These are phyloP conservation scores for Aspergillus costaricaensis DNA, from an alignment of 2,329 filamentous ascomycete genomes.

Conservation along the genomic window DNA sequence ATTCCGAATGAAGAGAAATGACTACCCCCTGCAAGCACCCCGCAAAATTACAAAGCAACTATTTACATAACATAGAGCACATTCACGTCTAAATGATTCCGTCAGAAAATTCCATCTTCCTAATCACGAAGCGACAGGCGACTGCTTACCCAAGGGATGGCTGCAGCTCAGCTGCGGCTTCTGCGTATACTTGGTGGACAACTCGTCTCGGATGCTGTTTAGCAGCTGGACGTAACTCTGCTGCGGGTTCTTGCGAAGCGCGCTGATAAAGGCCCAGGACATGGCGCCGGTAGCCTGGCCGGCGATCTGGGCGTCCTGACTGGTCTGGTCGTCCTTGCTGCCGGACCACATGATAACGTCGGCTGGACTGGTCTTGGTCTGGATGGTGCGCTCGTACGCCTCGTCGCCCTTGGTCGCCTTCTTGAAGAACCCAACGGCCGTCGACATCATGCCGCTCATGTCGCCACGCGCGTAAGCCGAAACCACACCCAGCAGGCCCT, in stretches of 20 bases:
- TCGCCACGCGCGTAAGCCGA: conserved; percentile 82
- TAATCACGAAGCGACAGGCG: conserved; percentile 3
- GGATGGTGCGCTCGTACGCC: conserved; percentile 74
- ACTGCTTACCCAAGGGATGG: conserved; percentile 81
- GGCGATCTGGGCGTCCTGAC: conserved; percentile 84
- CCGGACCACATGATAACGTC: conserved; percentile 99
- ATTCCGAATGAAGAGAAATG: neutral
- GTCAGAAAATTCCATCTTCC: conserved; percentile 19
- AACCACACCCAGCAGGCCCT: conserved; percentile 67
- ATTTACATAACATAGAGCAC: conserved; percentile 67
- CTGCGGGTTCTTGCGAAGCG: conserved; percentile 87
- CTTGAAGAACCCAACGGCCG: conserved; percentile 83
- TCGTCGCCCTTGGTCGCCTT: conserved; percentile 78
- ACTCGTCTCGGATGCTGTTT: conserved; percentile 90
- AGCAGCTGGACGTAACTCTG: conserved; percentile 95
- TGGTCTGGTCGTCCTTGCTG: conserved; percentile 94
- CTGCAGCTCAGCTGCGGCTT: conserved; percentile 96
- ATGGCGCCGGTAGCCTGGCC: conserved; percentile 94
- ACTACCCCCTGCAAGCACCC: neutral
- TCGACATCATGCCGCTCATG: conserved; percentile 75
- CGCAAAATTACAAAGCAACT: conserved; percentile 5
- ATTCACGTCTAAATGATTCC: conserved; percentile 57
- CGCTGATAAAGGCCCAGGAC: conserved; percentile 94
- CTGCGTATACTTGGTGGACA: conserved; percentile 84
- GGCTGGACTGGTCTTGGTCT: conserved; percentile 89